phyloP scores from a whole-genome alignment of 768 basidiomycete genomes.

The Royoungia palumana region DNA sequence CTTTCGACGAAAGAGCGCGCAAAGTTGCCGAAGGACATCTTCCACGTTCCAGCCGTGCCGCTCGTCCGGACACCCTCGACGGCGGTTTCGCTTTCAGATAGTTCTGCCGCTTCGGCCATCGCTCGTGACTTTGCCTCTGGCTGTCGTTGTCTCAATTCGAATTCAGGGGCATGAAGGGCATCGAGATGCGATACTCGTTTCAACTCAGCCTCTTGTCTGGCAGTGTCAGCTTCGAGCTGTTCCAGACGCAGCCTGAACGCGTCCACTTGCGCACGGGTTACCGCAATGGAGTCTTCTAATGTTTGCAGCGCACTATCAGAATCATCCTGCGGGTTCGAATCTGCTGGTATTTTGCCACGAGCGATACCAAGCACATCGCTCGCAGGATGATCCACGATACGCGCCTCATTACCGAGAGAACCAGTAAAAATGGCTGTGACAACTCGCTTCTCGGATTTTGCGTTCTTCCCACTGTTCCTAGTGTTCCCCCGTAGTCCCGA shows the following conservation, averaged over 20 bases:
- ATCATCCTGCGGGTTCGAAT: background rate
- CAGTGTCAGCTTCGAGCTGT: slow-evolving; percentile 22
- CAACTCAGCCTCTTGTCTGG: slow-evolving; percentile 11
- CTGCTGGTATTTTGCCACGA: background rate
- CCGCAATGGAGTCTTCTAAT: slow-evolving; percentile 24
- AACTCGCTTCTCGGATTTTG: slow-evolving; percentile 15
- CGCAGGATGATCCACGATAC: background rate
- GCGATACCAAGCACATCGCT: background rate
- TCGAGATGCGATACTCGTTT: background rate
- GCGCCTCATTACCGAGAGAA: background rate
- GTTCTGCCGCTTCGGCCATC: background rate
- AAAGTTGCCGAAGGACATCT: slow-evolving; percentile 9
- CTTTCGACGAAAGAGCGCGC: slow-evolving; percentile 15
- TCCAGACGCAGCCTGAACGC: slow-evolving; percentile 27
- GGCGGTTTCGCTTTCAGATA: background rate
- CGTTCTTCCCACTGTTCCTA: slow-evolving; percentile 7
- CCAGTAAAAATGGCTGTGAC: slow-evolving; percentile 33
- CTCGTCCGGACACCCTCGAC: background rate
- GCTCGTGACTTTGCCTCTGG: background rate
- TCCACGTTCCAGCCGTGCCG: background rate
- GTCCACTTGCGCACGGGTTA: slow-evolving; percentile 26
- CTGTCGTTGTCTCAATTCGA: background rate
- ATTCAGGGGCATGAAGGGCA: background rate
- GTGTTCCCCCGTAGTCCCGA: slow-evolving; percentile 1
- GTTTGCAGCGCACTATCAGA: slow-evolving; percentile 10